These are phyloP conservation scores for Prunus mume DNA, from an alignment of 306 rosid species.

Conservation along the genomic window DNA sequence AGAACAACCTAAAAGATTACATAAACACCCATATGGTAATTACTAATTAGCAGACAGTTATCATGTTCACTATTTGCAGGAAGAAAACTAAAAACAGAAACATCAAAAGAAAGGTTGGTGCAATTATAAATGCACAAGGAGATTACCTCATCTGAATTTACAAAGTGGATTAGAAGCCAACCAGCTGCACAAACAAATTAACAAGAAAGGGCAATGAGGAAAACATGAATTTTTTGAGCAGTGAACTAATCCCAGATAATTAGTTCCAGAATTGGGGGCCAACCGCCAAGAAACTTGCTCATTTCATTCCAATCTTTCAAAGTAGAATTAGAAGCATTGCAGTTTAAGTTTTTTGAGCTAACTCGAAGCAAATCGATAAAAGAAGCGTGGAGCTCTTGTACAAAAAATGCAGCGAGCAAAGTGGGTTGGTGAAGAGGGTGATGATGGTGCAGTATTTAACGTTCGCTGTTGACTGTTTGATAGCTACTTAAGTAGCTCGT, in stretches of 20 bases:
- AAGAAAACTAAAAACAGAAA: background rate
- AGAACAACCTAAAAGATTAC: no score
- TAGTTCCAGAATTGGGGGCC: no score
- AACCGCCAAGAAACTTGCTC: no score
- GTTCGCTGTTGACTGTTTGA: background rate
- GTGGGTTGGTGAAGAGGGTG: background rate
- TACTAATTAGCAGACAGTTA: background rate
- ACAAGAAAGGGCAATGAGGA: background rate
- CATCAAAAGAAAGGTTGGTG: background rate
- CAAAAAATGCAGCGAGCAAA: no score
- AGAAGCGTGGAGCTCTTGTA: no score
- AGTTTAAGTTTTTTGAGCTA: no score
- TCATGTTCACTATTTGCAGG: background rate
- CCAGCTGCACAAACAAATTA: constrained; percentile 24
- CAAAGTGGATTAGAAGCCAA: background rate
- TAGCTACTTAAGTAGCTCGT: background rate
- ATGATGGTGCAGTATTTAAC: background rate
- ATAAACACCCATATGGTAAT: constrained; percentile 16
- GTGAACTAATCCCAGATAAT: no score
- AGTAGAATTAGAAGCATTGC: no score
- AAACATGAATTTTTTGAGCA: background rate
- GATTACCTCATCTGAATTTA: constrained; percentile 44
- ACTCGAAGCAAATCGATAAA: no score
- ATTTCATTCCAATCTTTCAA: no score
- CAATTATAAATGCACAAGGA: constrained; percentile 4